Evolutionary conservation across 108 stramenopile species (phyloP).

Genomic region (Skeletonema menzelii): DNA sequence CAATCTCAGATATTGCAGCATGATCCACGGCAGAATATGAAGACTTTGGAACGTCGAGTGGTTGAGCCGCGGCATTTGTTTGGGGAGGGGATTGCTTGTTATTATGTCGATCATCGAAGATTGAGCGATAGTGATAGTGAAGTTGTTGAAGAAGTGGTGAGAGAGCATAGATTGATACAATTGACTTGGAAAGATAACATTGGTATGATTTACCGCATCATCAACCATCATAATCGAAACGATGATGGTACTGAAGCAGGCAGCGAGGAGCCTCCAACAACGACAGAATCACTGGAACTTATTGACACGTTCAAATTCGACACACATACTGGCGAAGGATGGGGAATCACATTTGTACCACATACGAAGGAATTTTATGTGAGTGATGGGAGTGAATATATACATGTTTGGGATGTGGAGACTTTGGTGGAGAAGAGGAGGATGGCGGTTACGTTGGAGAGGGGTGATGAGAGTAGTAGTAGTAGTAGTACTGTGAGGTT

Average conservation of each 20-base stretch:
- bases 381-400: slow-evolving; percentile 64
- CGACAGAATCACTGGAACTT: slow-evolving; percentile 25
- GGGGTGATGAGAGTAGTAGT: background rate
- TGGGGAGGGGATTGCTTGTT: slow-evolving; percentile 73
- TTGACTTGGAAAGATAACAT: slow-evolving; percentile 68
- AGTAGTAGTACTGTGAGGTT: slow-evolving; percentile 5
- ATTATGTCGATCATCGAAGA: slow-evolving; percentile 24
- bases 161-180: slow-evolving; percentile 62
- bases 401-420: slow-evolving; percentile 66
- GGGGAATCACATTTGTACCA: slow-evolving; percentile 81
- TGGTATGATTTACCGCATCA: slow-evolving; percentile 49
- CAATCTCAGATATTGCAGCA: slow-evolving; percentile 52
- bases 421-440: slow-evolving; percentile 49
- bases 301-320: slow-evolving; percentile 40
- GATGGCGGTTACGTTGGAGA: slow-evolving; percentile 31
- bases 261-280: no score
- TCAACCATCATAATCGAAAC: no score
- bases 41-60: slow-evolving; percentile 11
- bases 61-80: slow-evolving; percentile 50
- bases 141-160: background rate
- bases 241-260: background rate
- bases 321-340: slow-evolving; percentile 68
- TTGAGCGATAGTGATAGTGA: background rate
- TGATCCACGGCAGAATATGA: slow-evolving; percentile 41
- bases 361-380: slow-evolving; percentile 61